Evolutionary conservation across 169 alveolate species (phyloP).

Genomic region (Plasmodium gonderi): DNA sequence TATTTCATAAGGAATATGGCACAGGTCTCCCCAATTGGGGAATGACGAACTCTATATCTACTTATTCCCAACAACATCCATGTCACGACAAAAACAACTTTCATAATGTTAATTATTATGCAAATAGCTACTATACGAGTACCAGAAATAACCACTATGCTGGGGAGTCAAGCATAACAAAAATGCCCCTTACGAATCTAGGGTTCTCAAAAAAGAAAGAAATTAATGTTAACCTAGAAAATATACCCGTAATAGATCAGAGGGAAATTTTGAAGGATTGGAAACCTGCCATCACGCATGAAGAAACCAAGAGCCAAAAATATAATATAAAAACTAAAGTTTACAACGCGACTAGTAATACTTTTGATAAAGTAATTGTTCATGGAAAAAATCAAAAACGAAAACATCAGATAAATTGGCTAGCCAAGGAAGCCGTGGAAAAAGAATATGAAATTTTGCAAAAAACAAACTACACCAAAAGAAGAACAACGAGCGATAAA

Average conservation of each 20-base stretch:
- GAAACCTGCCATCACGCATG: slow-evolving; percentile 52
- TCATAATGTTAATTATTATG: neutral
- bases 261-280: slow-evolving; percentile 48
- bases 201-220: slow-evolving; percentile 50
- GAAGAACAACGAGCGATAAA: slow-evolving; percentile 86
- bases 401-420: slow-evolving; percentile 87
- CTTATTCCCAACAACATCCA: neutral
- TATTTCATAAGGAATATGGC: neutral
- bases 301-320: slow-evolving; percentile 26
- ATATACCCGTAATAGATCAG: slow-evolving; percentile 50
- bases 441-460: slow-evolving; percentile 87
- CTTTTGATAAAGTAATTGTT: slow-evolving; percentile 62
- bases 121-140: neutral
- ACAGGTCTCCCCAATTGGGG: neutral
- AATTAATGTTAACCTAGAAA: slow-evolving; percentile 14
- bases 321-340: slow-evolving; percentile 68
- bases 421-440: slow-evolving; percentile 89
- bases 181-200: neutral
- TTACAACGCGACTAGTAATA: slow-evolving; percentile 44
- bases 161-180: neutral
- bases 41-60: neutral
- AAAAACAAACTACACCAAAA: slow-evolving; percentile 82
- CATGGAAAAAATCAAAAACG: slow-evolving; percentile 73
- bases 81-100: neutral
- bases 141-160: neutral